Base-by-base conservation (phyloP, 768 basidiomycete species). In the Kockovaella imperatae region DNA sequence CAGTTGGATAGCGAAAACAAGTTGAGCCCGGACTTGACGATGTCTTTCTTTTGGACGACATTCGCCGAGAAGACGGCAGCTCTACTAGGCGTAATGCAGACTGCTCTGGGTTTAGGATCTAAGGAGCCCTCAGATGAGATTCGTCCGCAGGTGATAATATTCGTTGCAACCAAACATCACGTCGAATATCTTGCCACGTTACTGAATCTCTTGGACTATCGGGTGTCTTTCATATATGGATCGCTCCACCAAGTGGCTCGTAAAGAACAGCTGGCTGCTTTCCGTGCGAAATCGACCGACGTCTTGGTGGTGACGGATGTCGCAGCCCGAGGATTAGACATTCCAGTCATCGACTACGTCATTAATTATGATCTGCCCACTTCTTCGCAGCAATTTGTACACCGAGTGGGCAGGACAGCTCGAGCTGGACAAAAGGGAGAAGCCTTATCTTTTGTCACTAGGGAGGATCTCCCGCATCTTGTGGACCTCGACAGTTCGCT, bases 361-460 rank as follows among this genome's bases (percentile, higher is more conserved):
- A 77, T 99, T 69, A 99, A 99, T 70, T 99, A 91, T 70, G 95
- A 99, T 61, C 96, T 99, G 58, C 95, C 95, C 0, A 84, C 88
- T 50, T 88, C 91, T 20, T 81, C 89, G 1, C 77, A 91, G 48
- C 82, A 95, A 10, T 99, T 96, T 57, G 83, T 99, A 0, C 95
- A 99, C 71, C 86, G 95, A 49, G 93, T 97, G 20, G 95, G 95
- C 38, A 81, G 95, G 50, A 96, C 95, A 4, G 95, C 95, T 5
- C 80, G 95, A 62, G 93, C 93, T 1, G 95, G 95, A 13, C 77
- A 90, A 46, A 83, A 82, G 64, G 95, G 95, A 26, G 89, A 88
- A 84, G 93, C 93, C 1, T 96, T 88, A 87, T 89, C 87, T 2
- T 87, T 99, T 64, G 77, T 95, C 45, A 86, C 86, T 3, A 79